Base-by-base conservation (phyloP, 2,329 filamentous ascomycete genomes). In the Exophiala sideris region DNA sequence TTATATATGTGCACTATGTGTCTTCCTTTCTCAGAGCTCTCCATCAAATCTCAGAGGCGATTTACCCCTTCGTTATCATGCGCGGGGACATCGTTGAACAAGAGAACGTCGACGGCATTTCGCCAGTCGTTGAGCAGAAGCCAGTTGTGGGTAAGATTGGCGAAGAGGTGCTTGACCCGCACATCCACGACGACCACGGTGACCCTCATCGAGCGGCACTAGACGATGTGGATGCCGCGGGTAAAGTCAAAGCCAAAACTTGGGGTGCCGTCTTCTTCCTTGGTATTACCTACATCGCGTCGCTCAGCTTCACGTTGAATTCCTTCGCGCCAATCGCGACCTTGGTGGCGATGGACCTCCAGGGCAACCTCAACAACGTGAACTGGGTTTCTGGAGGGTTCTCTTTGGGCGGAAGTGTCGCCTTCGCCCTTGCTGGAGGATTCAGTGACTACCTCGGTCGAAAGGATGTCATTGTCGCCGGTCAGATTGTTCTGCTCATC, bases 401-500 rank as follows among this genome's bases (percentile, higher is more conserved):
- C 32, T 47, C 45, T 2, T 47, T 47, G 16, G 18, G 45, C 32
- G 45, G 45, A 20, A 47, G 45, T 36, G 45, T 47, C 9, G 45
- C 45, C 6, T 47, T 47, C 20, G 45, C 45, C 32, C 9, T 47
- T 18, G 45, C 45, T 11, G 45, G 45, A 12, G 9, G 18, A 35
- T 18, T 47, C 18, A 47, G 45, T 18, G 45, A 47, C 45, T 47
- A 47, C 45, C 32, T 47, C 8, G 45, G 45, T 35, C 45, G 45
- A 35, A 47, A 47, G 16, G 45, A 47, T 18, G 24, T 47, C 9
- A 36, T 47, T 33, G 24, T 47, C 24, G 6, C 18, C 1, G 12
- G 68, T 32, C 58, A 59, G n/a, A 16, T 57, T 7, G 50, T 74
- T 2, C 66, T 64, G 9, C 61, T 73, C 14, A 58, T 75, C 44